Evolutionary conservation across 192 early-diverging fungal species (phyloP).

Genomic region (Spizellomyces sp.): DNA sequence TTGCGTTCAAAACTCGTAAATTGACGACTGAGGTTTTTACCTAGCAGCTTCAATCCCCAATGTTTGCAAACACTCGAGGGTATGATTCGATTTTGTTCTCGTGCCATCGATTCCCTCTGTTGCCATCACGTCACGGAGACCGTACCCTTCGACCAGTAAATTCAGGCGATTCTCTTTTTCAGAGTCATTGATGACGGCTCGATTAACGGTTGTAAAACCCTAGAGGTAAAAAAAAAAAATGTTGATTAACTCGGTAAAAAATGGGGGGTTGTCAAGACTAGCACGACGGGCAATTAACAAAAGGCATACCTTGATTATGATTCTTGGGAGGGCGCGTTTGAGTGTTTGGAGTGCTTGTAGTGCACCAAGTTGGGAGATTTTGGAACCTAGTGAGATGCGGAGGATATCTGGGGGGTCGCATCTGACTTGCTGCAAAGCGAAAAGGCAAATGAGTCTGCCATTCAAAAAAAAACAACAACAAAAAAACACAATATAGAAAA

Average conservation of each 20-base stretch:
- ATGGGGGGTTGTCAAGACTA: neutral
- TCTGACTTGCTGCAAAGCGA: constrained; percentile 36
- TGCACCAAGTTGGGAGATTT: constrained; percentile 62
- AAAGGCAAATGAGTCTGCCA: neutral
- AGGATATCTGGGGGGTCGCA: constrained; percentile 43
- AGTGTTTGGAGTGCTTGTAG: constrained; percentile 72
- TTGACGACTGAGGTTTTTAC: constrained; percentile 1
- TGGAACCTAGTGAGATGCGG: constrained; percentile 38
- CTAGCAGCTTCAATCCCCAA: constrained; percentile 97
- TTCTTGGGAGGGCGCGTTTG: constrained; percentile 81
- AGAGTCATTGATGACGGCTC: constrained; percentile 83
- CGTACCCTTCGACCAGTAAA: constrained; percentile 91
- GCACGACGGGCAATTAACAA: neutral
- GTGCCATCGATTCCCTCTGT: constrained; percentile 71
- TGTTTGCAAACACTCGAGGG: constrained; percentile 86
- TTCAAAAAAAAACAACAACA: no score
- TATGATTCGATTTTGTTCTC: constrained; percentile 78
- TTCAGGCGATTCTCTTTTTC: constrained; percentile 53
- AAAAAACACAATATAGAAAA: no score
- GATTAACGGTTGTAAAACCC: constrained; percentile 79
- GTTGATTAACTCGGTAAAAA: no score
- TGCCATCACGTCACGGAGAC: constrained; percentile 91
- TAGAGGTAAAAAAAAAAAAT: no score
- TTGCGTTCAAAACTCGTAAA: neutral
- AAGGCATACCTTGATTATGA: constrained; percentile 75